Percentiles rank a stretch among this genome's conserved stretches.
Evolutionary conservation across 306 rosid genomes (phyloP).

Genomic region (Potentilla sterilis): DNA sequence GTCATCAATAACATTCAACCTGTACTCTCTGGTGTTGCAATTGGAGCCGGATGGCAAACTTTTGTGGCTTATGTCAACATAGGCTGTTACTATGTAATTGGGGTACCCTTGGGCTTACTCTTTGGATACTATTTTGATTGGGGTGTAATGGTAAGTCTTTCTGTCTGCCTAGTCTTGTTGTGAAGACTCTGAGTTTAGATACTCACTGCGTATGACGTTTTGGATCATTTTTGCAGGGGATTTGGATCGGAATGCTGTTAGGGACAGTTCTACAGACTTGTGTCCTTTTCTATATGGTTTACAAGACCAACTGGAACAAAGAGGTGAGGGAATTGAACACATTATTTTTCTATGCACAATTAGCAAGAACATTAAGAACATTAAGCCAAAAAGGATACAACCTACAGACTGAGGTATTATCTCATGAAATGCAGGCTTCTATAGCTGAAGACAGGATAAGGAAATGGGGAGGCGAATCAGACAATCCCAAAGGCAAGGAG

Average conservation of each 20-base stretch:
- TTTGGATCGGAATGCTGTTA: conserved; percentile 65
- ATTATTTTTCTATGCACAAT: no score
- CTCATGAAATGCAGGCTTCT: conserved; percentile 35
- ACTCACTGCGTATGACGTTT: not conserved
- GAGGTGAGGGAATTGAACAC: conserved; percentile 43
- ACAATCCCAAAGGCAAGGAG: not conserved
- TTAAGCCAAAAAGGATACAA: not conserved
- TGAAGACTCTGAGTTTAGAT: not conserved
- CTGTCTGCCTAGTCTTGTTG: not conserved
- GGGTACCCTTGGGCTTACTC: conserved; percentile 68
- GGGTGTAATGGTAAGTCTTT: conserved; percentile 50
- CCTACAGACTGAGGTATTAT: not conserved
- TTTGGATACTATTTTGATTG: conserved; percentile 47
- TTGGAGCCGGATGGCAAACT: conserved; percentile 92
- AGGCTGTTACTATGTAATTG: conserved; percentile 68
- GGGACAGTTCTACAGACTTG: conserved; percentile 72
- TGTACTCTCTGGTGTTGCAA: conserved; percentile 82
- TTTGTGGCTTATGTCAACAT: conserved; percentile 71
- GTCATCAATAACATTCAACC: conserved; percentile 77
- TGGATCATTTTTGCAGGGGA: conserved; percentile 47
- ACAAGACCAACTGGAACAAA: conserved; percentile 65
- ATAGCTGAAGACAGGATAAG: conserved; percentile 49
- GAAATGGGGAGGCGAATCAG: conserved; percentile 41
- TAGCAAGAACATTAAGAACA: not conserved
- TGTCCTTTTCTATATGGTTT: conserved; percentile 51